Conservation (phyloP, 441 rosid genomes). For the Corymbia citriodora region DNA sequence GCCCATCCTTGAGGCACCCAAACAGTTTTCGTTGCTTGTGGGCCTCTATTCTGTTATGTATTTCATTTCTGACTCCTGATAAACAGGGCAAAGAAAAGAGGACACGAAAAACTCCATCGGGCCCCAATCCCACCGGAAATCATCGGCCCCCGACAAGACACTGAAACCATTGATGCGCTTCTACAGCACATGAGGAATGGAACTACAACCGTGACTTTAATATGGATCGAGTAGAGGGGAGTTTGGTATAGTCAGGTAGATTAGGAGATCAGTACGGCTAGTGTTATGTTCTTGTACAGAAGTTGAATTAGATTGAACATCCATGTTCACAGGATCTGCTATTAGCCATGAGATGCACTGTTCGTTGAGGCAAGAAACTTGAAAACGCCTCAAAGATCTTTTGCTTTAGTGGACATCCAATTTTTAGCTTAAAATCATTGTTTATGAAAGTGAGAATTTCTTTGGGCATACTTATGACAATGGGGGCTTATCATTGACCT, state of each 20-base stretch:
- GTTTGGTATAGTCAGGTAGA: constrained; percentile 18
- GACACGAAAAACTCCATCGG: constrained; percentile 48
- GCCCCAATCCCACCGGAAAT: constrained; percentile 64
- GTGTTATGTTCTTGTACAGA: constrained; percentile 21
- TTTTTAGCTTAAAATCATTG: neutral
- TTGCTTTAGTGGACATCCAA: neutral
- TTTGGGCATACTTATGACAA: neutral
- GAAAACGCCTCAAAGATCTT: neutral
- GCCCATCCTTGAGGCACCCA: neutral
- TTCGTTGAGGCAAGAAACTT: neutral
- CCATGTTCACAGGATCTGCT: constrained; percentile 5
- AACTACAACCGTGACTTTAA: neutral
- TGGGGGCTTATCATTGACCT: neutral
- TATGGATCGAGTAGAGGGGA: neutral
- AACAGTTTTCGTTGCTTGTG: neutral
- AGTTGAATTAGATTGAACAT: constrained; percentile 8
- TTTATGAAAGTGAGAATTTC: neutral
- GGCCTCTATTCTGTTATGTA: neutral
- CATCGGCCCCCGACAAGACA: constrained; percentile 44
- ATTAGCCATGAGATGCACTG: neutral
- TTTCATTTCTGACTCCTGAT: neutral
- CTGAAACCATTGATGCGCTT: constrained; percentile 13
- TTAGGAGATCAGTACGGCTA: neutral
- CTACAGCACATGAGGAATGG: constrained; percentile 1
- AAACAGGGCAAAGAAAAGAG: constrained; percentile 41